These are phyloP conservation scores for Rhypophila decipiens DNA, from an alignment of 495 filamentous ascomycete species.

Conservation along the genomic window DNA sequence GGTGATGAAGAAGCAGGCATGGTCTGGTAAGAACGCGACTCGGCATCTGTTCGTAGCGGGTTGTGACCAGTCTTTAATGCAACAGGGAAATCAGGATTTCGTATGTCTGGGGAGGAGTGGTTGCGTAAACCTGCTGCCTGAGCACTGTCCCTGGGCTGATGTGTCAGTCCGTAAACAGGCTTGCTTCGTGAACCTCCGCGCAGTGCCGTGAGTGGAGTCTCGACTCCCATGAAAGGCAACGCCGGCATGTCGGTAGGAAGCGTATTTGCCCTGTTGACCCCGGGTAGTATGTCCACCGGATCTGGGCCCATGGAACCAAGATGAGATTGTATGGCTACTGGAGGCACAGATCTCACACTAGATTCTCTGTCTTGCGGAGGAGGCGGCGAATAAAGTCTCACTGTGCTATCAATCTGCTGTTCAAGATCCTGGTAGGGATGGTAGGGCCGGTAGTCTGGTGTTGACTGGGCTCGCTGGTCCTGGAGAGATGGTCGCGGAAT, in stretches of 20 bases:
- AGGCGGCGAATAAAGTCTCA: slow-evolving; percentile 10
- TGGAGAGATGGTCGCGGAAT: slow-evolving; percentile 7
- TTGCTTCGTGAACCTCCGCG: slow-evolving; percentile 5
- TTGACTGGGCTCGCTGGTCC: slow-evolving; percentile 7
- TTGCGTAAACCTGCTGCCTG: neutral
- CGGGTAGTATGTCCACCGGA: too few species aligned
- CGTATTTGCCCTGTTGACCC: slow-evolving; percentile 19
- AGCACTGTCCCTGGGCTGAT: neutral
- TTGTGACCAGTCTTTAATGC: too few species aligned
- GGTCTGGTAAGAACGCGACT: too few species aligned
- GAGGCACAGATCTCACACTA: too few species aligned
- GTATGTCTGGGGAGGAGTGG: neutral
- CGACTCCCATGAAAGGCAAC: slow-evolving; percentile 19
- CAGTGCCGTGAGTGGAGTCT: slow-evolving; percentile 1
- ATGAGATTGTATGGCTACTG: too few species aligned
- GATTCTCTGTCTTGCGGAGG: slow-evolving; percentile 3
- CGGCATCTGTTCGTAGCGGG: too few species aligned
- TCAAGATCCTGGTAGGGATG: slow-evolving; percentile 12
- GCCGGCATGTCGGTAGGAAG: slow-evolving; percentile 23
- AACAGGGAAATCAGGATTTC: neutral
- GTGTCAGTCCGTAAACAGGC: neutral
- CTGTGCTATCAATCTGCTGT: slow-evolving; percentile 12
- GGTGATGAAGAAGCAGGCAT: too few species aligned
- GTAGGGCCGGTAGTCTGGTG: slow-evolving; percentile 11
- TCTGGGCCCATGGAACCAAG: too few species aligned